phyloP scores from a whole-genome alignment of 768 basidiomycete species.

The Calvatia gigantea region DNA sequence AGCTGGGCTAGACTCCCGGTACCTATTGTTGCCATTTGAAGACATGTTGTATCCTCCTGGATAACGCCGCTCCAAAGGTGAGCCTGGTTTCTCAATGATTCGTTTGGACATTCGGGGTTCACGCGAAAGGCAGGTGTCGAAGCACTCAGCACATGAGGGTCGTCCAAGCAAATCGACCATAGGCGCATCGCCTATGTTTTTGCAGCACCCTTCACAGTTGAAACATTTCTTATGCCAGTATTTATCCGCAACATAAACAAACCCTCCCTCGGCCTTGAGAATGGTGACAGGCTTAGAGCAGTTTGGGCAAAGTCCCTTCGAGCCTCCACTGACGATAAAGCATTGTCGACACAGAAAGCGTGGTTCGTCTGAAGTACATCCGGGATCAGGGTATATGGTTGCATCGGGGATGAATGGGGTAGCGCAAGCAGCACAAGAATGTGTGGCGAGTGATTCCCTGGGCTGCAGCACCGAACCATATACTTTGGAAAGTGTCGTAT shows the following conservation, averaged over 20 bases:
- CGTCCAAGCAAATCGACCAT: slow-evolving; percentile 82
- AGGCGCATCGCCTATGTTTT: slow-evolving; percentile 68
- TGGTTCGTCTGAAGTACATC: slow-evolving; percentile 28
- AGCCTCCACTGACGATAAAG: slow-evolving; percentile 69
- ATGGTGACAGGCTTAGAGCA: slow-evolving; percentile 72
- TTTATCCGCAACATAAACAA: slow-evolving; percentile 63
- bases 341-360: slow-evolving; percentile 75
- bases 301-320: slow-evolving; percentile 66
- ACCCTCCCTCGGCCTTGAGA: slow-evolving; percentile 74
- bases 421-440: slow-evolving; percentile 65
- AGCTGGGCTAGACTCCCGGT: slow-evolving; percentile 51
- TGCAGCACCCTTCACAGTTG: slow-evolving; percentile 67
- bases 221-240: slow-evolving; percentile 87
- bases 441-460: slow-evolving; percentile 65
- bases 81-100: slow-evolving; percentile 25
- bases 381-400: slow-evolving; percentile 81
- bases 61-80: slow-evolving; percentile 30
- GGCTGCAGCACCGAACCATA: slow-evolving; percentile 84
- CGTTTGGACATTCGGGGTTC: slow-evolving; percentile 44
- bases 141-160: slow-evolving; percentile 78
- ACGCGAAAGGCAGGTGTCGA: slow-evolving; percentile 68
- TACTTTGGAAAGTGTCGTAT: slow-evolving; percentile 70
- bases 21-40: slow-evolving; percentile 27
- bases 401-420: slow-evolving; percentile 73
- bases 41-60: slow-evolving; percentile 42